Evolutionary conservation across 2,329 filamentous ascomycete species (phyloP).

Genomic region (Tympanopsis confertula): DNA sequence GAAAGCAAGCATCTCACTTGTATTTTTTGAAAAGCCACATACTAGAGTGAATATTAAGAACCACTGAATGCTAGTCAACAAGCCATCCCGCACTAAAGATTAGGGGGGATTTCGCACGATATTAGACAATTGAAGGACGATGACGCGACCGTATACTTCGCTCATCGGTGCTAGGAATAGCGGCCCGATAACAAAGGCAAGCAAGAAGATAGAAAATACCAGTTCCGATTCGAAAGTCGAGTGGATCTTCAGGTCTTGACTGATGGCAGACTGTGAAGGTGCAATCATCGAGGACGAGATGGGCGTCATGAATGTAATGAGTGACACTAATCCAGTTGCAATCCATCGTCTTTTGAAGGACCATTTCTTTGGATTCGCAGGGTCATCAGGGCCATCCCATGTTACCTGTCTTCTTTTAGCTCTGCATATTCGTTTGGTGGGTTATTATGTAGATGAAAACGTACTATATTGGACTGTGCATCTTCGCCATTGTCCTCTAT

Average conservation of each 20-base stretch:
- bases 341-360: conserved; percentile 2
- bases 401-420: no score
- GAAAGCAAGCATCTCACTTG: conserved; percentile 41
- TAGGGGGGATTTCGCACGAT: no score
- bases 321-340: conserved; percentile 2
- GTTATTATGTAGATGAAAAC: no score
- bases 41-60: conserved; percentile 42
- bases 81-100: no score
- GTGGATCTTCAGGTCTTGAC: conserved; percentile 25
- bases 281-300: conserved; percentile 4
- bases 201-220: conserved; percentile 38
- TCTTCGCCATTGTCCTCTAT: no score
- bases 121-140: conserved; percentile 40
- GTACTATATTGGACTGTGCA: no score
- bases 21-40: conserved; percentile 36
- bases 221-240: conserved; percentile 24
- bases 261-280: conserved; percentile 12
- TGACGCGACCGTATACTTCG: conserved; percentile 42
- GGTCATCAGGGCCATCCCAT: conserved; percentile 3
- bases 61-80: conserved; percentile 29
- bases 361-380: conserved; percentile 4
- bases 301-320: conserved; percentile 4
- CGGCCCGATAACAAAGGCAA: conserved; percentile 39
- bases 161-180: conserved; percentile 37
- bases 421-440: no score